Percentiles rank a stretch among this genome's conserved stretches.
phyloP scores from a whole-genome alignment of 73 alveolate genomes.

The Paramecium biaurelia region DNA sequence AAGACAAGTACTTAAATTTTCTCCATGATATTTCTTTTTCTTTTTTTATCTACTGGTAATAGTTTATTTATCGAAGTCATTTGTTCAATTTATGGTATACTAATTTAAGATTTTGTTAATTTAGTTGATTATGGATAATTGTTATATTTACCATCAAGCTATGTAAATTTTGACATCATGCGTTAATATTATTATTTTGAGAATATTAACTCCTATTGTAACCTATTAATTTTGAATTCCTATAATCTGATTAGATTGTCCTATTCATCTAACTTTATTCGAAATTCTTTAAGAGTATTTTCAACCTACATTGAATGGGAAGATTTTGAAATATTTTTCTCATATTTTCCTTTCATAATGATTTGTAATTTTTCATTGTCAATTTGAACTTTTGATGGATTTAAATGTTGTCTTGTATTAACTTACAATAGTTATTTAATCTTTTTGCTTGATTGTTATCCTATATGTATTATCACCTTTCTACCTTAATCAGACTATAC shows the following conservation, averaged over 20 bases:
- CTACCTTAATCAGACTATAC: conserved; percentile 14
- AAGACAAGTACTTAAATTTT: neutral
- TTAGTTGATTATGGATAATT: neutral
- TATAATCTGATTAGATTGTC: neutral
- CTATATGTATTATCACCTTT: neutral
- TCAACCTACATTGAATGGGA: neutral
- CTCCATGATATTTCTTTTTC: neutral
- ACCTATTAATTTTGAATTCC: neutral
- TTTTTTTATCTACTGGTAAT: neutral
- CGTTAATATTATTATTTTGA: neutral
- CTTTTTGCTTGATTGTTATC: neutral
- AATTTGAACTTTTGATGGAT: neutral
- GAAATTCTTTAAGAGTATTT: neutral
- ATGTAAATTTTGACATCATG: neutral
- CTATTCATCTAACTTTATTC: neutral
- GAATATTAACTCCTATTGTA: neutral
- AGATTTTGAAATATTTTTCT: neutral
- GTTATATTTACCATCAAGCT: neutral
- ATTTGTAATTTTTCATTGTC: neutral
- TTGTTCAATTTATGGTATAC: neutral
- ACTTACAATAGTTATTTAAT: neutral
- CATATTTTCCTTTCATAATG: neutral
- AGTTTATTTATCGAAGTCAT: neutral
- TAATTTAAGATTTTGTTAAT: neutral
- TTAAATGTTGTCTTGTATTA: neutral